Evolutionary conservation across 1,284 basidiomycete genomes (phyloP).

Genomic region (Ceratobasidium sp.): DNA sequence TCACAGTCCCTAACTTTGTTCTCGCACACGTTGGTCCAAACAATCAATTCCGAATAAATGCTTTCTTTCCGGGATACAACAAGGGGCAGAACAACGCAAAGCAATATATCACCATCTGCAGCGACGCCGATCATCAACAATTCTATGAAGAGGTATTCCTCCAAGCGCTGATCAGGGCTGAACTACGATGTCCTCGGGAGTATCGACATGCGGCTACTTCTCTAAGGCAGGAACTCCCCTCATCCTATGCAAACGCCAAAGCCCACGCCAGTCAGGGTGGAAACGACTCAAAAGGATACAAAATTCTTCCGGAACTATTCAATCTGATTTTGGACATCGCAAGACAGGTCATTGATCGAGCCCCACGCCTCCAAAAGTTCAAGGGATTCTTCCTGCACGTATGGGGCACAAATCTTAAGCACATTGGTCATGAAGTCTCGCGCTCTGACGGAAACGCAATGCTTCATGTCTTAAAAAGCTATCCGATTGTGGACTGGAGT

Average conservation of each 20-base stretch:
- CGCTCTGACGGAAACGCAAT: background rate
- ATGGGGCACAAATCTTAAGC: background rate
- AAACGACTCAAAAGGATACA: background rate
- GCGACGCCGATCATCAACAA: background rate
- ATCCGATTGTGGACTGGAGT: constrained; percentile 29
- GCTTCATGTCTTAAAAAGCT: background rate
- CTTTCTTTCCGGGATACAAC: constrained; percentile 11
- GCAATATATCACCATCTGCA: constrained; percentile 1
- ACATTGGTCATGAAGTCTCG: background rate
- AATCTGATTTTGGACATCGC: background rate
- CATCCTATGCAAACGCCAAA: background rate
- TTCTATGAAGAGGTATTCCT: background rate
- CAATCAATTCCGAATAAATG: background rate
- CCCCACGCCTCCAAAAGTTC: background rate
- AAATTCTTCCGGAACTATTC: background rate
- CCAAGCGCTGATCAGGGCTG: background rate
- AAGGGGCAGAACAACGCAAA: background rate
- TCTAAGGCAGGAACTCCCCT: background rate
- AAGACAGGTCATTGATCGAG: background rate
- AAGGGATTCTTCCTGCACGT: constrained; percentile 11
- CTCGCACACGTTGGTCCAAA: background rate
- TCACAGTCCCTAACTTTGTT: constrained; percentile 19
- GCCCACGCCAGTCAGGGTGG: background rate
- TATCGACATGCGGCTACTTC: background rate
- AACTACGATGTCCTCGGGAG: background rate